These are phyloP conservation scores for Umbelopsis vinacea DNA, from an alignment of 192 early-diverging fungal genomes.

Conservation along the genomic window DNA sequence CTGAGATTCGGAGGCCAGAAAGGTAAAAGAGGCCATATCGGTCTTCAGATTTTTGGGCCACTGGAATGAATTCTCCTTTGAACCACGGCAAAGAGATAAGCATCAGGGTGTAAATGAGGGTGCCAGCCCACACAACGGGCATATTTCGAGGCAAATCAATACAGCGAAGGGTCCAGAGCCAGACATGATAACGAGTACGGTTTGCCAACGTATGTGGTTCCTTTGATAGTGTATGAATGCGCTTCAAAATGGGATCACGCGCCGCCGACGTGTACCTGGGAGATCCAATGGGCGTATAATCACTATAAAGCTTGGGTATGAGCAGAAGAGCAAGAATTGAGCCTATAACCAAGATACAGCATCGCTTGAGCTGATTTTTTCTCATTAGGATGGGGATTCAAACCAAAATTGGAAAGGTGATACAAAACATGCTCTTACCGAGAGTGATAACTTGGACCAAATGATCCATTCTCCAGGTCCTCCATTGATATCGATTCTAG, in stretches of 20 bases:
- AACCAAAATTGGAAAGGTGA: constrained; percentile 22
- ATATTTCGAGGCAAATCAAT: constrained; percentile 27
- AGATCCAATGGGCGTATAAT: constrained; percentile 12
- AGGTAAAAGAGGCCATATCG: constrained; percentile 57
- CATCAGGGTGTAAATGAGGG: constrained; percentile 43
- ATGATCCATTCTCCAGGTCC: constrained; percentile 78
- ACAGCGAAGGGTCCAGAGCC: constrained; percentile 62
- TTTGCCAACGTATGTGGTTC: constrained; percentile 45
- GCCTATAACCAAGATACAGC: constrained; percentile 22
- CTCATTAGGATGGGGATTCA: constrained; percentile 23
- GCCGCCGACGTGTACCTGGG: not conserved
- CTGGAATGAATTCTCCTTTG: constrained; percentile 68
- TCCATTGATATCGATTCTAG: constrained; percentile 61
- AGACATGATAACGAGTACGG: constrained; percentile 32
- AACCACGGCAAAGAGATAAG: constrained; percentile 70
- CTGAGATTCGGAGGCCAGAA: constrained; percentile 50
- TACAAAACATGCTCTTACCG: constrained; percentile 48
- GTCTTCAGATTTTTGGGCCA: constrained; percentile 25
- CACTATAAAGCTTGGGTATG: constrained; percentile 27
- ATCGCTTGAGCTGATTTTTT: constrained; percentile 17
- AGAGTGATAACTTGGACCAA: constrained; percentile 55
- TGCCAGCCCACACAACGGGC: constrained; percentile 37
- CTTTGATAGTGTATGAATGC: constrained; percentile 47
- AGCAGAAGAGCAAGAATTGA: constrained; percentile 18
- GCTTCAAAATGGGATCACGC: not conserved